A percentile compares a stretch with the other conserved stretches of the same genome.
Conservation (phyloP, 768 basidiomycete genomes). For the Suillus alpinus region DNA sequence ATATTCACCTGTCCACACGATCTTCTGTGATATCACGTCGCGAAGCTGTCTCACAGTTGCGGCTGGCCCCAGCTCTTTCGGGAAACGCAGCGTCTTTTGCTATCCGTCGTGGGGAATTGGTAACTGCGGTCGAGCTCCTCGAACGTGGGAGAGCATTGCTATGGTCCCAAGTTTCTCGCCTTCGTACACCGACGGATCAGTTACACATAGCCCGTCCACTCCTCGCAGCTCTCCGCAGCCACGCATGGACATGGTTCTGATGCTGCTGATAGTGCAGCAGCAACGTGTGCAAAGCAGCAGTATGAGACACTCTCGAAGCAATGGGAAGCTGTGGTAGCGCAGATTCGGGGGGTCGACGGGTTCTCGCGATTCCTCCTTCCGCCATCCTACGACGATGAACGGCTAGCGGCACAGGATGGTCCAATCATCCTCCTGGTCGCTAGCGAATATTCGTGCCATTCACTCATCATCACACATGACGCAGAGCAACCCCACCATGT, state of each 20-base stretch:
- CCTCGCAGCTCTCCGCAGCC: constrained; percentile 13
- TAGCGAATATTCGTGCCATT: constrained; percentile 18
- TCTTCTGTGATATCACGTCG: constrained; percentile 2
- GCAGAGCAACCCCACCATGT: constrained; percentile 13
- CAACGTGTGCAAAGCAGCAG: constrained; percentile 9
- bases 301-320: constrained; percentile 16
- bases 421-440: constrained; percentile 36
- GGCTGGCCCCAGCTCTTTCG: constrained; percentile 16
- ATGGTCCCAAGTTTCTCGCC: constrained; percentile 31
- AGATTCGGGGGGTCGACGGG: constrained; percentile 29
- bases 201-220: constrained; percentile 18
- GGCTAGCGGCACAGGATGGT: constrained; percentile 25
- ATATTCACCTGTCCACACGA: constrained; percentile 13
- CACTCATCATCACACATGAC: constrained; percentile 16
- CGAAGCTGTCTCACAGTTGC: constrained; percentile 8
- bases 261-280: neutral
- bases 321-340: constrained; percentile 20
- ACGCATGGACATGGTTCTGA: neutral
- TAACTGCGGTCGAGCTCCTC: constrained; percentile 27
- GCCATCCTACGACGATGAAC: constrained; percentile 21
- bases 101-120: constrained; percentile 18
- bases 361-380: constrained; percentile 31
- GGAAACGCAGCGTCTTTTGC: constrained; percentile 25
- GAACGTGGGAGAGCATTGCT: constrained; percentile 30
- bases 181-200: constrained; percentile 23